Evolutionary conservation across 371 early-diverging fungal species (phyloP).

Genomic region (Sporodiniella umbellata): DNA sequence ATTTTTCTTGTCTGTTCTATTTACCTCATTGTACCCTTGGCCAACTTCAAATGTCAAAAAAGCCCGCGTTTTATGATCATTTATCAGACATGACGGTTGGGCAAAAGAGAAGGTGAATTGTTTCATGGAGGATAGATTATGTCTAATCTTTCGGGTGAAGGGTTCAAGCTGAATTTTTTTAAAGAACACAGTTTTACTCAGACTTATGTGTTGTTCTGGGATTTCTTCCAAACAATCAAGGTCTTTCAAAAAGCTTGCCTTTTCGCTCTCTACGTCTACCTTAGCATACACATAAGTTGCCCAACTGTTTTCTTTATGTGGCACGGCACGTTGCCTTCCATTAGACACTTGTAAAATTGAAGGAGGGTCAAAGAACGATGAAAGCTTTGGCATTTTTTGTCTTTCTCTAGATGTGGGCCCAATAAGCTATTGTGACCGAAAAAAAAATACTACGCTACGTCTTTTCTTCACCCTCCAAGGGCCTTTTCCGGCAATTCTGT

Average conservation of each 20-base stretch:
- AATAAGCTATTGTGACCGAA: background rate
- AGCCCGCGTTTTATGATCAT: constrained; percentile 42
- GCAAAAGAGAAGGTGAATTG: constrained; percentile 38
- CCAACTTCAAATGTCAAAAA: constrained; percentile 46
- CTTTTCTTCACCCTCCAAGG: background rate
- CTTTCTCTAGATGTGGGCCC: too few species aligned
- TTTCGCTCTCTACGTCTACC: background rate
- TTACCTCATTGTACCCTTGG: constrained; percentile 41
- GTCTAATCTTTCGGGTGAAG: constrained; percentile 15
- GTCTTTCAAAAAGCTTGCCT: background rate
- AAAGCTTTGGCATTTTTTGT: constrained; percentile 1
- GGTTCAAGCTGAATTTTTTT: constrained; percentile 30
- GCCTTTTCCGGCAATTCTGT: background rate
- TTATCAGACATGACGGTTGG: constrained; percentile 27
- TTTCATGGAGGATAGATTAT: background rate
- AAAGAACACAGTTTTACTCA: constrained; percentile 34
- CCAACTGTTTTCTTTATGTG: constrained; percentile 35
- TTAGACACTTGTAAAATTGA: background rate
- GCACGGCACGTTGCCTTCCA: constrained; percentile 26
- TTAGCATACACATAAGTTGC: constrained; percentile 39
- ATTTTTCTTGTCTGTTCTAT: background rate
- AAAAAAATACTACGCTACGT: background rate
- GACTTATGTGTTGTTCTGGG: constrained; percentile 30
- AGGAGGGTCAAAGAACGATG: background rate
- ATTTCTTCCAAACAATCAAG: background rate